Evolutionary conservation across 768 basidiomycete genomes (phyloP), one percentile per base, ranked within the genome.

Genomic region (Lenzites betulinus): DNA sequence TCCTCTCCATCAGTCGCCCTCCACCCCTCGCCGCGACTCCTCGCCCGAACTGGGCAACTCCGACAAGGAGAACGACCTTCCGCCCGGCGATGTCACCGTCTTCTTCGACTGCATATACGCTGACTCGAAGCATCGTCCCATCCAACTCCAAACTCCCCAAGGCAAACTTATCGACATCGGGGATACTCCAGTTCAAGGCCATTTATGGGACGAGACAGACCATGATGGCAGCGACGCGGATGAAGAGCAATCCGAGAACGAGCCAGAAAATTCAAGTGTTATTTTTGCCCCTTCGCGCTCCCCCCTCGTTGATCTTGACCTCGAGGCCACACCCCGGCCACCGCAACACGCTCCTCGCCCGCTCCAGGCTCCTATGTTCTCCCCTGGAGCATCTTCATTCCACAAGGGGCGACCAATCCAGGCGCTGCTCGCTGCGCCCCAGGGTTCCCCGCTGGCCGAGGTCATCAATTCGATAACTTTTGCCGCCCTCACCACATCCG

Each of bases 1-100:
- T 58, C 73, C 74, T 0, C 69, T 75, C 28, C 62, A 58, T 1
- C 65, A 63, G 50, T 43, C 54, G 22, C 60, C 70, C 12, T 30
- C 62, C 2, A 72, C 72, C 7, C 71, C 74, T 4, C 62, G 59
- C 43, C 69, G 74, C 46, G 69, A 71, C 30, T 44, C 66, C 35
- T 70, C 72, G 2, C 69, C 71, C 30, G 72, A 71, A 49, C 67
- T 70, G 8, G 67, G 62, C 15, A 64, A 65, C 12, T 72, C 73
- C 11, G 74, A 75, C 71, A 73, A 70, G 65, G 73, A 72, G 68
- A 70, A 75, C 69, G 62, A 75, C 64, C 64, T 36, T 25, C 62
- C 66, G 12, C 61, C 66, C 3, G 68, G 69, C 20, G 66, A 67
- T 25, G 30, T 70, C 13, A 74, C 72, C n/a, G 57, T 66, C 2